These are phyloP conservation scores for Wilcoxina mikolae DNA, from an alignment of 495 filamentous ascomycete species.

Conservation along the genomic window DNA sequence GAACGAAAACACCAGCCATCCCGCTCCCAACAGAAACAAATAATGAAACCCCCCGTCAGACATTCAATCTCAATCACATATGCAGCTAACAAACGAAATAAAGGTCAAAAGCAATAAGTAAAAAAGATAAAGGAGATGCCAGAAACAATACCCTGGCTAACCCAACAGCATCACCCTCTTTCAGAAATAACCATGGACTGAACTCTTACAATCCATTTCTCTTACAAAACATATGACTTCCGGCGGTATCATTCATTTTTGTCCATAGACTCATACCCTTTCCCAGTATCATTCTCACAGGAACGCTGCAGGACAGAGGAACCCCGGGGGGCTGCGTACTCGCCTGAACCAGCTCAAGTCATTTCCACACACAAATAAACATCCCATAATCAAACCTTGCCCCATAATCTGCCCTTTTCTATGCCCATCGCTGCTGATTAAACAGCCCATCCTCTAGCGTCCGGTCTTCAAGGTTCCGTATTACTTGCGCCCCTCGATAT, in stretches of 20 bases:
- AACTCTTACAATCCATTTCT: no score
- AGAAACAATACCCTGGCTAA: not conserved
- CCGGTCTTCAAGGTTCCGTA: conserved; percentile 82
- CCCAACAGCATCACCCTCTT: not conserved
- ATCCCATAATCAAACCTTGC: not conserved
- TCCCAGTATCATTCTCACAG: not conserved
- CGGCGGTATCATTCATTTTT: no score
- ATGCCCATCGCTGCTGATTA: not conserved
- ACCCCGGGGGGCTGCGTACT: no score
- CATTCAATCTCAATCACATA: not conserved
- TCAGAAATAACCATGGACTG: no score
- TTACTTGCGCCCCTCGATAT: conserved; percentile 69
- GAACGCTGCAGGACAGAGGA: not conserved
- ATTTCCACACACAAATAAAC: not conserved
- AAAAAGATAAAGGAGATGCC: conserved; percentile 12
- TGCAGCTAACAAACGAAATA: not conserved
- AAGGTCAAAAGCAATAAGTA: conserved; percentile 7
- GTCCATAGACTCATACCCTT: not conserved
- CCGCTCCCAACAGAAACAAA: not conserved
- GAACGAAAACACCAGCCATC: not conserved
- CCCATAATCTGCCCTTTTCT: not conserved
- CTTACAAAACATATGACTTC: not conserved
- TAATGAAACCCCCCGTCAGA: not conserved
- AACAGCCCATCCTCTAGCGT: conserved; percentile 75
- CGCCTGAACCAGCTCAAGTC: not conserved